Base-by-base conservation (phyloP, 1,139 yeast species). In the Taphrina wiesneri region DNA sequence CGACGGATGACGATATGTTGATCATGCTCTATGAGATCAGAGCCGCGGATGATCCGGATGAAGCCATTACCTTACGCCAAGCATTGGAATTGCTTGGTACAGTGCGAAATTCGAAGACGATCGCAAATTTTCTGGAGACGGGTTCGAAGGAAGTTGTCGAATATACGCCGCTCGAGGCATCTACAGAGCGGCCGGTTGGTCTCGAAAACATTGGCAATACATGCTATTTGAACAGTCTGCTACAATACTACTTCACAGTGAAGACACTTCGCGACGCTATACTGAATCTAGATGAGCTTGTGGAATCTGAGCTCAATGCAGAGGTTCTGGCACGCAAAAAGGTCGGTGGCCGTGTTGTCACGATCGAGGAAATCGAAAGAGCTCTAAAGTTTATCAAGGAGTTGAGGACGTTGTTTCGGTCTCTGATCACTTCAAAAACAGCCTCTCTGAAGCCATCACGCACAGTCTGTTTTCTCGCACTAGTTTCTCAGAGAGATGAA, bases 131-230 rank as follows among this genome's bases (percentile, higher is more conserved):
- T 64, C 69, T 77, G 6, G 70, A 67, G 21, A 71, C 72, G 9
- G 60, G 57, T 75, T 75, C 11, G 56, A 65, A 3, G 60, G 69
- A 23, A 64, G 68, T 30, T 36, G 62, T 65, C 36, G 23, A 65
- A 19, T 28, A 46, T 7, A 36, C 28, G 11, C 21, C 53, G 17
- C 56, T 62, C 21, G 59, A 36, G 15, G 65, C 47, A 5, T 64
- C 68, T 19, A 25, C 47, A 13, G 64, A 97, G 53, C 81, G 83
- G 26, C 99, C 99, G 2, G 82, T 89, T 47, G 99, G 99, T 0
- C 81, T 93, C 70, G 83, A 84, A 67, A 93, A 93, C 75, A 79
- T 91, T 74, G 99, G 99, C 28, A 93, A 95, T 74, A 93, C 99
- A 1, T 93, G 99, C 77, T 93, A 93, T 41, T 52, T 68, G 57